These are phyloP conservation scores for Thraustochytrium sp. DNA, from an alignment of 352 stramenopile genomes.

Conservation along the genomic window DNA sequence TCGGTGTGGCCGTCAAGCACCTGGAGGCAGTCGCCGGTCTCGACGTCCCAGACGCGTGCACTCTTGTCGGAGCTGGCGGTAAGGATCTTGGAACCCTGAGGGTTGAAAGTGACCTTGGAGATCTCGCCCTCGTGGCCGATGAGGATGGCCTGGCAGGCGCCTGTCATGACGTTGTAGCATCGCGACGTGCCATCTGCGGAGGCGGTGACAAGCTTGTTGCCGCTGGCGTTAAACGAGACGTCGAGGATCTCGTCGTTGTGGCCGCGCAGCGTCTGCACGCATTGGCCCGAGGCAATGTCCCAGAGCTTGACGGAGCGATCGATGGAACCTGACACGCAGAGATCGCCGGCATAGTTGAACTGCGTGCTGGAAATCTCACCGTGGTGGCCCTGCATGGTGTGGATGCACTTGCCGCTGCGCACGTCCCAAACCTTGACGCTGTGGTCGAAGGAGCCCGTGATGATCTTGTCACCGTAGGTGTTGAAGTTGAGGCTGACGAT, in stretches of 20 bases:
- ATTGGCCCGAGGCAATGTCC: conserved; percentile 67
- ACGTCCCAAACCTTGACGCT: conserved; percentile 75
- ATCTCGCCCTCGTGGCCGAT: conserved; percentile 91
- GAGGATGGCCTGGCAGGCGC: conserved; percentile 83
- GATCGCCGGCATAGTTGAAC: conserved; percentile 86
- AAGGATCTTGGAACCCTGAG: conserved; percentile 85
- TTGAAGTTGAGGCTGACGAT: conserved; percentile 91
- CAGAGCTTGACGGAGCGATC: conserved; percentile 88
- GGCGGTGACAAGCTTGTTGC: conserved; percentile 85
- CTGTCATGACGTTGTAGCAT: conserved; percentile 93
- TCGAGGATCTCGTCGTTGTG: conserved; percentile 93
- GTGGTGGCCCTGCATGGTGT: conserved; percentile 83
- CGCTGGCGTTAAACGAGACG: conserved; percentile 86
- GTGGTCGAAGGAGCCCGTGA: conserved; percentile 89
- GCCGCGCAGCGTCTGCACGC: conserved; percentile 81
- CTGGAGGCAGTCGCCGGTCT: conserved; percentile 83
- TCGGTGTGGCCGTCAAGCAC: conserved; percentile 93
- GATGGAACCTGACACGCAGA: conserved; percentile 86
- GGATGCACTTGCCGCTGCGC: conserved; percentile 67
- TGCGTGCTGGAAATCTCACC: conserved; percentile 89
- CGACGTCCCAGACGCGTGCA: conserved; percentile 82
- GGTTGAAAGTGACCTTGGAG: conserved; percentile 87
- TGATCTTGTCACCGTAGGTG: conserved; percentile 80
- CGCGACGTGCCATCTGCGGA: conserved; percentile 83
- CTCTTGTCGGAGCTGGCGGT: conserved; percentile 88